Base-by-base conservation (phyloP, 169 alveolate species). In the Eimeria necatrix region DNA sequence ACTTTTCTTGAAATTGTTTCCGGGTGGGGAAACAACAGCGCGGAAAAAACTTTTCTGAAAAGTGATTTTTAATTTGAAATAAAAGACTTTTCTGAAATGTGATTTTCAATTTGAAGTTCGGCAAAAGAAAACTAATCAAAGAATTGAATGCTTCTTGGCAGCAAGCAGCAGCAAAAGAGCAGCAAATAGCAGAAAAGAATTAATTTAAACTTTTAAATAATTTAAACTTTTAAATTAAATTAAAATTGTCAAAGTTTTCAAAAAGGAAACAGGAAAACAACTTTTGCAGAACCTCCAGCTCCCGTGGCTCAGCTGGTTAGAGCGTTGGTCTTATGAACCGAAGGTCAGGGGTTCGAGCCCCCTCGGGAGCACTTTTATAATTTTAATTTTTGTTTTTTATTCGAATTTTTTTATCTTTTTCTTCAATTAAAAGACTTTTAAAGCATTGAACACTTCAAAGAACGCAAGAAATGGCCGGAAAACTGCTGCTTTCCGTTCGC, bases 261-360 rank as follows among this genome's bases (percentile, higher is more conserved):
- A 56, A 56, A 18, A 56, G 68, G 68, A 56, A 56, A 32, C 41
- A 32, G 3, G 41, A 32, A 32, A 32, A 32, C 41, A 32, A 2
- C 2, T 32, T 32, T 32, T 32, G 41, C 41, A 32, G 41, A 52
- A 14, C 41, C 32, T 16, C 41, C 80, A 26, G 95, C 90, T 3
- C 91, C 91, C 90, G 95, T 73, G 26, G 92, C 92, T 84, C 92
- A 84, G 92, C 26, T 84, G 81, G 81, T 84, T 60, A 53, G 92
- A 84, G 76, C 76, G 76, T 84, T 64, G 92, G 92, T 84, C 92
- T 84, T 84, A 84, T 84, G 92, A 84, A 64, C 92, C 92, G 80
- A 84, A 84, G 64, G 92, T 59, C 80, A 22, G 60, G 76, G 92
- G 92, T 60, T 84, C 83, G 95, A 49, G 7, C 85, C 94, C 73